These are phyloP conservation scores for Plasmopara muralis DNA, from an alignment of 352 stramenopile genomes.

Conservation along the genomic window DNA sequence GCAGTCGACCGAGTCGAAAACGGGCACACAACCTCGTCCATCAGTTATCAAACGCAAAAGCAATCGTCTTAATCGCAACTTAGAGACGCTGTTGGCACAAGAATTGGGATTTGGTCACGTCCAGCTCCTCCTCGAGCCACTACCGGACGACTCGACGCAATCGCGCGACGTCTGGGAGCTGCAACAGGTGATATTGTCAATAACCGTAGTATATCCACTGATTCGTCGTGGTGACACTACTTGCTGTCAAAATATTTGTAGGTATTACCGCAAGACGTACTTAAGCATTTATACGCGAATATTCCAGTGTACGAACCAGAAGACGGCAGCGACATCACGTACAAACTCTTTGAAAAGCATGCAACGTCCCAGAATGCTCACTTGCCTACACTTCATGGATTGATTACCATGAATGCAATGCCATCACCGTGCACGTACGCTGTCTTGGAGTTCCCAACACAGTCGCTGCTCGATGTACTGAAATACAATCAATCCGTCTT, in stretches of 20 bases:
- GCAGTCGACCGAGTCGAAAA: background rate
- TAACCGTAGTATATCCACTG: background rate
- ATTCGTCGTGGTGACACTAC: slow-evolving; percentile 4
- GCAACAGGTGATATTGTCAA: slow-evolving; percentile 14
- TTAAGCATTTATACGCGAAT: slow-evolving; percentile 44
- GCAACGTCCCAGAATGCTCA: slow-evolving; percentile 25
- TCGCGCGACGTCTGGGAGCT: slow-evolving; percentile 9
- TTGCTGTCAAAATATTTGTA: slow-evolving; percentile 7
- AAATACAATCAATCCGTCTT: slow-evolving; percentile 64
- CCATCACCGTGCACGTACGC: slow-evolving; percentile 26
- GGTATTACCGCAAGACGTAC: slow-evolving; percentile 20
- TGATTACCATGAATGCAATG: slow-evolving; percentile 12
- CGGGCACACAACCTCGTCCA: background rate
- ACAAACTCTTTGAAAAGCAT: slow-evolving; percentile 18
- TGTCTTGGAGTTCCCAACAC: slow-evolving; percentile 60
- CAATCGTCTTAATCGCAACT: background rate
- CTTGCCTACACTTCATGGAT: slow-evolving; percentile 32
- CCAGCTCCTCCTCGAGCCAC: background rate
- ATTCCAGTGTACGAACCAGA: slow-evolving; percentile 35
- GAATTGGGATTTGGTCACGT: slow-evolving; percentile 25
- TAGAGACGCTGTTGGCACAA: slow-evolving; percentile 41
- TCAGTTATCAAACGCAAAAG: slow-evolving; percentile 1
- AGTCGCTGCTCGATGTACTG: slow-evolving; percentile 63
- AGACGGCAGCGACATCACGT: slow-evolving; percentile 14
- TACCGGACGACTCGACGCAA: background rate